Base-by-base conservation (phyloP, 1,284 basidiomycete species). In the Puccinia polysora region DNA sequence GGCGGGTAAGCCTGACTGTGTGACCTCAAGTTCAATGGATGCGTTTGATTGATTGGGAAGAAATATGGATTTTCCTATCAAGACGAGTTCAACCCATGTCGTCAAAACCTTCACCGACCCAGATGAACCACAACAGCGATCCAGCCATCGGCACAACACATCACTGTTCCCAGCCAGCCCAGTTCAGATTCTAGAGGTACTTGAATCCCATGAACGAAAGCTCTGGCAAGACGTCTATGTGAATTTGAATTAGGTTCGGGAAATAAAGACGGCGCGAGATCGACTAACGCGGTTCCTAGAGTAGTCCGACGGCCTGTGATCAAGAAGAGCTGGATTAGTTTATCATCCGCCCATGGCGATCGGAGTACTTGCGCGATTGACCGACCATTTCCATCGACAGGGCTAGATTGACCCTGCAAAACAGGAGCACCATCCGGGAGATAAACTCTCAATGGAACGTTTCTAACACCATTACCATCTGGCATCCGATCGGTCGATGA, bases 131-230 rank as follows among this genome's bases (percentile, higher is more conserved):
- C 92, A 63, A 95, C 84, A 76, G 89, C 88, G 30, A 96, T 83
- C 94, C 94, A 97, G 6, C 95, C 95, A 78, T 97, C 95, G 5
- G 91, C 90, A 10, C 92, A 91, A 14, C 88, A 85, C 80, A 97
- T 83, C 76, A 90, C 92, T 12, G 90, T 87, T 14, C 91, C 90
- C 14, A 97, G 80, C 94, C 94, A 97, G 1, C 88, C 91, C 78
- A 97, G 84, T 78, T 97, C 93, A 1, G 91, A 84, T 53, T 96
- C 93, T 18, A 86, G 82, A 0, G 95, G 95, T 2, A 89, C 82
- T 1, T 86, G 81, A n/a, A 97, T 87, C 3, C 95, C 95, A 79
- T 97, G 93, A 18, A 94, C 83, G 59, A 97, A 80, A 0, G 89
- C 85, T 77, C 79, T 78, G 0, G 83, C 83, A 52, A 83, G 76